Conservation (phyloP, 805 yeast genomes). For the Pichia cephalocereana region DNA sequence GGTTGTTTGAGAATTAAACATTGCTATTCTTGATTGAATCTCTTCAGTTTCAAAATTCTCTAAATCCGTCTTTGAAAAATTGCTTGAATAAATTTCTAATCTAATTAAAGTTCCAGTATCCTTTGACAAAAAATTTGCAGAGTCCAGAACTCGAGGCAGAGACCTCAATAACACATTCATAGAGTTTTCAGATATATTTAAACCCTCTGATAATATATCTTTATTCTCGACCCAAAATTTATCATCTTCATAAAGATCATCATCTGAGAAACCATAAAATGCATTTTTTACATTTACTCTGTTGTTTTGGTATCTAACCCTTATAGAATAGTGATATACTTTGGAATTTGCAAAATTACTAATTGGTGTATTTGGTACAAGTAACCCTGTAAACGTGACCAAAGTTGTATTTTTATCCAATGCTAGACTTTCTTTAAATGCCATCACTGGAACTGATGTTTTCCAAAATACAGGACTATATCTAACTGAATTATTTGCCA, state of each 20-base stretch:
- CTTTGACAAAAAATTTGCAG: slow-evolving; percentile 38
- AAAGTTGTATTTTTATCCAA: slow-evolving; percentile 1
- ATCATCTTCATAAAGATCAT: slow-evolving; percentile 20
- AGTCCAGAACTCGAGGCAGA: slow-evolving; percentile 32
- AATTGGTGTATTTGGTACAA: slow-evolving; percentile 15
- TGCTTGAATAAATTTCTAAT: slow-evolving; percentile 43
- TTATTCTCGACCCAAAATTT: slow-evolving; percentile 3
- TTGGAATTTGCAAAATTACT: slow-evolving; percentile 11
- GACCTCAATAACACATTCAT: slow-evolving; percentile 13
- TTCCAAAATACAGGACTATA: slow-evolving; percentile 13
- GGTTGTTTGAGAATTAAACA: slow-evolving; percentile 20
- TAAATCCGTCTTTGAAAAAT: slow-evolving; percentile 40
- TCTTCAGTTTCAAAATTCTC: slow-evolving; percentile 36
- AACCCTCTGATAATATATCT: slow-evolving; percentile 1
- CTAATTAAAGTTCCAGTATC: slow-evolving; percentile 40
- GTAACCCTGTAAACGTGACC: slow-evolving; percentile 15
- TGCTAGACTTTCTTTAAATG: not conserved
- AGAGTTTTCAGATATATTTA: slow-evolving; percentile 6
- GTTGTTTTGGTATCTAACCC: slow-evolving; percentile 16
- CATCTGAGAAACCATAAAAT: slow-evolving; percentile 21
- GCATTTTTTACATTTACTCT: slow-evolving; percentile 14
- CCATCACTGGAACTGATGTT: slow-evolving; percentile 2
- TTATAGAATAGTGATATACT: slow-evolving; percentile 21
- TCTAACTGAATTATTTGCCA: slow-evolving; percentile 3
- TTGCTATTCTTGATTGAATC: slow-evolving; percentile 43